Evolutionary conservation across 352 stramenopile genomes (phyloP).

Genomic region (Globisporangium nodosum): DNA sequence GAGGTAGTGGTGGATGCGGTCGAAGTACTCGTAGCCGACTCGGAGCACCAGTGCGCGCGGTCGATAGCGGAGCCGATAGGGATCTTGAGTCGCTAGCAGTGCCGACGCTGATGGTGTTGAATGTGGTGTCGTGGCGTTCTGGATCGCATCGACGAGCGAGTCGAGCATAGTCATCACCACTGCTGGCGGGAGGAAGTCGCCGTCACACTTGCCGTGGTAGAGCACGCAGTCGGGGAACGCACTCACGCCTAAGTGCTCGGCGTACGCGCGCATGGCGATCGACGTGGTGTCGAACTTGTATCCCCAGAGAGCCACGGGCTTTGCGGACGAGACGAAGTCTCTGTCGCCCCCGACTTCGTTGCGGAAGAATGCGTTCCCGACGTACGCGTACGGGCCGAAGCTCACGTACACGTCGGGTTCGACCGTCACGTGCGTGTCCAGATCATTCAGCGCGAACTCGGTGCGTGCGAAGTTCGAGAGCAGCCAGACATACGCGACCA

Average conservation of each 20-base stretch:
- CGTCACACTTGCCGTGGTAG: slow-evolving; percentile 6
- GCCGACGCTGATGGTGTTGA: not conserved
- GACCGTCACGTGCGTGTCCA: slow-evolving; percentile 1
- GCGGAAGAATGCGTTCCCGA: slow-evolving; percentile 5
- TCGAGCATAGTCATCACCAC: slow-evolving; percentile 8
- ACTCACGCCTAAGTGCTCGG: slow-evolving; percentile 4
- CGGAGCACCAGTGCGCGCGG: not conserved
- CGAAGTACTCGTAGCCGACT: slow-evolving; percentile 4
- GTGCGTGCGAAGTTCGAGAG: slow-evolving; percentile 12
- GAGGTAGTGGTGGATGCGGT: slow-evolving; percentile 14
- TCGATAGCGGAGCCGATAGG: not conserved
- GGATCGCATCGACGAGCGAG: slow-evolving; percentile 2
- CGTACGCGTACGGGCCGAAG: slow-evolving; percentile 14
- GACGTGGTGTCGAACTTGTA: slow-evolving; percentile 18
- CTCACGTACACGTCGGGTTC: slow-evolving; percentile 7
- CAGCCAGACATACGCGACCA: slow-evolving; percentile 11
- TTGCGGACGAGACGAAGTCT: not conserved
- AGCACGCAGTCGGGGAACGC: slow-evolving; percentile 9
- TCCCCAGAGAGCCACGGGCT: slow-evolving; percentile 5
- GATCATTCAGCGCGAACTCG: slow-evolving; percentile 2
- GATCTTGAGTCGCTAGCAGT: not conserved
- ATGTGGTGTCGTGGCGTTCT: not conserved
- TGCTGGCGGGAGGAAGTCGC: not conserved
- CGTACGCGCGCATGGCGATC: slow-evolving; percentile 8
- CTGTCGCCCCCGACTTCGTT: not conserved